Percentiles rank a stretch among this genome's conserved stretches.
These are phyloP conservation scores for Chimonanthus praecox DNA, from an alignment of 164 flowering plant species.

Conservation along the genomic window DNA sequence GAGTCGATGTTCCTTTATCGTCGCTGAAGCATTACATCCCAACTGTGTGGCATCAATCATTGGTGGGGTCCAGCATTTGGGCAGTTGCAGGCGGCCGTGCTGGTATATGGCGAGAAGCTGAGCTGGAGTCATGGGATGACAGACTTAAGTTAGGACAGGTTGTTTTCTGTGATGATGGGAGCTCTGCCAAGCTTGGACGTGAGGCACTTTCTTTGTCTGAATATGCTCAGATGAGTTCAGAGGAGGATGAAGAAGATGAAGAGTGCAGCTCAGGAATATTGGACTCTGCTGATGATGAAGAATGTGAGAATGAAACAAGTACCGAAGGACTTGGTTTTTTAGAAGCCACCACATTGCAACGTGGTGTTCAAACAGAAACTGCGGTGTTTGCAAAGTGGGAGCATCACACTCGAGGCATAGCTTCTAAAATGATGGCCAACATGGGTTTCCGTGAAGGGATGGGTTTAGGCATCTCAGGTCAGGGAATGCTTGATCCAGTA, in stretches of 20 bases:
- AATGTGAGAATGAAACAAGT: slow-evolving; percentile 13
- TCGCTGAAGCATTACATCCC: slow-evolving; percentile 63
- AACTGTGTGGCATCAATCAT: slow-evolving; percentile 57
- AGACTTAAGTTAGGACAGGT: slow-evolving; percentile 40
- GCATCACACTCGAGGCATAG: slow-evolving; percentile 93
- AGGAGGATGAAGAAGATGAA: slow-evolving; percentile 57
- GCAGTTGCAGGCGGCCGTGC: slow-evolving; percentile 47
- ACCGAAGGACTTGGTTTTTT: slow-evolving; percentile 71
- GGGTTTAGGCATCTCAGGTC: slow-evolving; percentile 87
- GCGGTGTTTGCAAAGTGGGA: slow-evolving; percentile 90
- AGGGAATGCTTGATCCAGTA: slow-evolving; percentile 75
- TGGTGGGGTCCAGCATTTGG: slow-evolving; percentile 75
- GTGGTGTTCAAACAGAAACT: slow-evolving; percentile 84
- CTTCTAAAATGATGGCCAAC: slow-evolving; percentile 98
- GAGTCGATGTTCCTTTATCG: slow-evolving; percentile 60
- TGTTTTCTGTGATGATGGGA: slow-evolving; percentile 77
- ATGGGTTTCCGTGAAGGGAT: slow-evolving; percentile 98
- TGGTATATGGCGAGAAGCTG: slow-evolving; percentile 87
- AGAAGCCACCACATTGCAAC: slow-evolving; percentile 41
- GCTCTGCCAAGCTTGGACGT: slow-evolving; percentile 49
- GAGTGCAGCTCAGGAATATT: slow-evolving; percentile 38
- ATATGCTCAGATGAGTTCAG: slow-evolving; percentile 55
- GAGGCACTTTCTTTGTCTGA: slow-evolving; percentile 60
- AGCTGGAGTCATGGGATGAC: slow-evolving; percentile 86
- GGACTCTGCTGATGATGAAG: slow-evolving; percentile 57